Evolutionary conservation across 768 basidiomycete genomes (phyloP).

Genomic region (Lyophyllum atratum): DNA sequence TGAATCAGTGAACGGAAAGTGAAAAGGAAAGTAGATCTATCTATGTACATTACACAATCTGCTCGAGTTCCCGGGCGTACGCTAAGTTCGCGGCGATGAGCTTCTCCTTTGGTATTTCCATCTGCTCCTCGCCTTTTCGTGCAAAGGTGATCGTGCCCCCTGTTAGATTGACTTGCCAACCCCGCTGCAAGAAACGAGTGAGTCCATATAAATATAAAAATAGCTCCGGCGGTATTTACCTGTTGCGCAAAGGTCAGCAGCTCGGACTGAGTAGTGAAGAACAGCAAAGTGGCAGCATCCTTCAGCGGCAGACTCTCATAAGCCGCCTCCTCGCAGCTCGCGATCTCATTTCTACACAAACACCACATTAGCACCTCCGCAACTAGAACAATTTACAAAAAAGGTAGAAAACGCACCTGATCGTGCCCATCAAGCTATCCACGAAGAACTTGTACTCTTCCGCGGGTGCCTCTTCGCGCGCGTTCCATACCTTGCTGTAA

Average conservation of each 20-base stretch:
- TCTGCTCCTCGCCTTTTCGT: constrained; percentile 77
- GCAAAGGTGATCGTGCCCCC: constrained; percentile 75
- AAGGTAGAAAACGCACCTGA: constrained; percentile 56
- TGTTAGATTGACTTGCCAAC: constrained; percentile 80
- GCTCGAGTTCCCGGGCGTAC: constrained; percentile 88
- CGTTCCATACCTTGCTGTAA: constrained; percentile 97
- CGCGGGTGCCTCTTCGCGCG: constrained; percentile 87
- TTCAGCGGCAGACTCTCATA: constrained; percentile 90
- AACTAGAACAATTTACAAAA: neutral
- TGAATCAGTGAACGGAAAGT: neutral
- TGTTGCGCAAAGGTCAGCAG: constrained; percentile 80
- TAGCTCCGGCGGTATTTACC: constrained; percentile 42
- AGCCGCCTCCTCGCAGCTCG: constrained; percentile 92
- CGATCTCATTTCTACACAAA: constrained; percentile 84
- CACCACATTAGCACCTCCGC: neutral
- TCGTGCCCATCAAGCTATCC: constrained; percentile 91
- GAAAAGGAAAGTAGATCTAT: constrained; percentile 23
- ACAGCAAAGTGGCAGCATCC: constrained; percentile 88
- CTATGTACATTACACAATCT: constrained; percentile 76
- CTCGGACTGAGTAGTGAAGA: constrained; percentile 84
- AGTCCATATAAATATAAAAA: constrained; percentile 3
- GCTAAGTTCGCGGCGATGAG: constrained; percentile 75
- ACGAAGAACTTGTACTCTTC: constrained; percentile 96
- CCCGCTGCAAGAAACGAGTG: constrained; percentile 52
- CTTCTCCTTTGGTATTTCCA: constrained; percentile 85